Evolutionary conservation across 1,284 basidiomycete genomes (phyloP).

Genomic region (Austroboletus olivaceoglutinosus): DNA sequence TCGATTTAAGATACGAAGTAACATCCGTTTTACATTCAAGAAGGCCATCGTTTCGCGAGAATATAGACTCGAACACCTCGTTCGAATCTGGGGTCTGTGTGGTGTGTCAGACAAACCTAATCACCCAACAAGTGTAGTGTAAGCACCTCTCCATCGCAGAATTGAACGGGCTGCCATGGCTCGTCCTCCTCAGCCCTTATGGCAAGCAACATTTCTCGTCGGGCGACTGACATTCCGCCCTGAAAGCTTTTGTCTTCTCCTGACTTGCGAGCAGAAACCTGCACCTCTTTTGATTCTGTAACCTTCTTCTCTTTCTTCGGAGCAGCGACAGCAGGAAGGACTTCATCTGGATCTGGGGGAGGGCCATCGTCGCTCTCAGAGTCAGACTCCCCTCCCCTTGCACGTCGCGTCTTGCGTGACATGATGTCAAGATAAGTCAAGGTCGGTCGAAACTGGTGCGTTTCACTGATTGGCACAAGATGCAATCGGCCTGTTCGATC

Average conservation of each 20-base stretch:
- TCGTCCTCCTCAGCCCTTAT: conserved; percentile 74
- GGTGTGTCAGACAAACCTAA: conserved; percentile 12
- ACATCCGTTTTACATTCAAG: conserved; percentile 63
- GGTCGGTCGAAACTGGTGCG: conserved; percentile 75
- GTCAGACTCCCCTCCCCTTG: conserved; percentile 48
- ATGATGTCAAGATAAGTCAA: conserved; percentile 73
- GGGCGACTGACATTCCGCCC: conserved; percentile 58
- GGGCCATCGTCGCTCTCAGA: conserved; percentile 76
- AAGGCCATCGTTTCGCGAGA: conserved; percentile 54
- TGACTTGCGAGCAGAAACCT: conserved; percentile 65
- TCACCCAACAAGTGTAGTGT: neutral
- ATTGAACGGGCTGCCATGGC: conserved; percentile 63
- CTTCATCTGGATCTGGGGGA: conserved; percentile 75
- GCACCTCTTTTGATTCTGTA: conserved; percentile 66
- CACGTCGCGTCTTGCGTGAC: conserved; percentile 58
- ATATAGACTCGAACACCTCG: conserved; percentile 55
- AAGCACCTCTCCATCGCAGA: conserved; percentile 59
- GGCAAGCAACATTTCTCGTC: conserved; percentile 70
- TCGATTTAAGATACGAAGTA: conserved; percentile 57
- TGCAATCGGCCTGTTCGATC: conserved; percentile 59
- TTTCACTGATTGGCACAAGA: conserved; percentile 73
- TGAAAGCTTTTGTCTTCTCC: conserved; percentile 58
- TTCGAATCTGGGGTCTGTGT: conserved; percentile 55
- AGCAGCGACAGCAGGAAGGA: conserved; percentile 40
- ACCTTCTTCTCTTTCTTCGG: conserved; percentile 61